These are phyloP conservation scores for Zea mays DNA, from an alignment of 176 grass and related monocot species.

Conservation along the genomic window DNA sequence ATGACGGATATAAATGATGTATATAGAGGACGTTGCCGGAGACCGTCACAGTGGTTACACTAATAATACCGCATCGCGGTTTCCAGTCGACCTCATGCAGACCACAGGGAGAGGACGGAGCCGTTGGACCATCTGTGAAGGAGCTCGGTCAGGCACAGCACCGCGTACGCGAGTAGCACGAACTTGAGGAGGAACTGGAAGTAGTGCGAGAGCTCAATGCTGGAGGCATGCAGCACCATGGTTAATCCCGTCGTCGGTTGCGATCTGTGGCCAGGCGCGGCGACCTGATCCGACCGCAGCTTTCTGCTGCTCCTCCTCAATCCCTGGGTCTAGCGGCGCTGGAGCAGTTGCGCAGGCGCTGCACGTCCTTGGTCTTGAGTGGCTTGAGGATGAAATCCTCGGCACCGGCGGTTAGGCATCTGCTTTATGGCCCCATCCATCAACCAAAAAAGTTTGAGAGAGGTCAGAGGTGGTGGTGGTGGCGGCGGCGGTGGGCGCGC, in stretches of 20 bases:
- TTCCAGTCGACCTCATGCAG: background rate
- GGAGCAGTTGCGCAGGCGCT: slow-evolving; percentile 62
- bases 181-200: slow-evolving; percentile 68
- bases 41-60: slow-evolving; percentile 14
- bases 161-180: slow-evolving; percentile 53
- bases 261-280: slow-evolving; percentile 37
- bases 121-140: slow-evolving; percentile 52
- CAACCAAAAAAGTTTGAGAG: background rate
- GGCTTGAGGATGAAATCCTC: slow-evolving; percentile 93
- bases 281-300: slow-evolving; percentile 12
- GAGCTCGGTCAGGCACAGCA: slow-evolving; percentile 53
- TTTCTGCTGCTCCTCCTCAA: slow-evolving; percentile 42
- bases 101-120: slow-evolving; percentile 43
- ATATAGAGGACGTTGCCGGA: too few species aligned
- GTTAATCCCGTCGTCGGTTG: slow-evolving; percentile 43
- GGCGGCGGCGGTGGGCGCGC: background rate
- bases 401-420: slow-evolving; percentile 66
- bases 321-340: background rate
- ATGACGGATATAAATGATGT: too few species aligned
- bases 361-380: slow-evolving; percentile 65
- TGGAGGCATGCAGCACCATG: slow-evolving; percentile 54
- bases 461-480: background rate
- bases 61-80: background rate
- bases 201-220: slow-evolving; percentile 48
- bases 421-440: slow-evolving; percentile 24